These are phyloP conservation scores for Aleurites moluccanus DNA, from an alignment of 441 rosid genomes.

Conservation along the genomic window DNA sequence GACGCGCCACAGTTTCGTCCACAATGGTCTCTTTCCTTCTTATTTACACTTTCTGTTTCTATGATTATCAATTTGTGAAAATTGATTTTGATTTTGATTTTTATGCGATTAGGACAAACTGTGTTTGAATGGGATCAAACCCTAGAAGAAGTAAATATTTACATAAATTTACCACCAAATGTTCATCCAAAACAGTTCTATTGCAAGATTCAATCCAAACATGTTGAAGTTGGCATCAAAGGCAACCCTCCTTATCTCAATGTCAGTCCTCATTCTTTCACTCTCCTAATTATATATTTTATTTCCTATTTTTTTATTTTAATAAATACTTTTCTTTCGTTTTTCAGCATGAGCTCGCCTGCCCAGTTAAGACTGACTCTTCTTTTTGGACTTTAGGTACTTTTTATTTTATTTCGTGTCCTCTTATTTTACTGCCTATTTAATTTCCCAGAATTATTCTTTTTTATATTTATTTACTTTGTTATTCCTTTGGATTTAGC, in stretches of 20 bases:
- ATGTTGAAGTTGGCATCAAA: constrained; percentile 78
- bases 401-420: background rate
- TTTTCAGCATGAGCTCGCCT: constrained; percentile 67
- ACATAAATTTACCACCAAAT: constrained; percentile 70
- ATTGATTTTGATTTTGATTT: background rate
- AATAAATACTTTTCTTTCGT: background rate
- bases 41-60: background rate
- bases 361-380: constrained; percentile 82
- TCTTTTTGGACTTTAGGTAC: constrained; percentile 89
- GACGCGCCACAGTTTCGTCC: constrained; percentile 66
- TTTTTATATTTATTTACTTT: background rate
- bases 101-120: constrained; percentile 48
- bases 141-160: constrained; percentile 78
- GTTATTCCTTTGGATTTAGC: background rate
- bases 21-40: constrained; percentile 47
- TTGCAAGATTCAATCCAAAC: constrained; percentile 80
- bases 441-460: background rate
- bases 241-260: constrained; percentile 96
- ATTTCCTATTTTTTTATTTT: background rate
- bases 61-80: background rate
- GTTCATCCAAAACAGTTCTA: constrained; percentile 65
- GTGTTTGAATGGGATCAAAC: constrained; percentile 97
- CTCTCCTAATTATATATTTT: background rate
- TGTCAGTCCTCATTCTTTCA: constrained; percentile 34
- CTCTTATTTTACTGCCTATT: background rate